Evolutionary conservation across 1,284 basidiomycete genomes (phyloP), one percentile per base, ranked within the genome.

Genomic region (Pseudozyma sp.): DNA sequence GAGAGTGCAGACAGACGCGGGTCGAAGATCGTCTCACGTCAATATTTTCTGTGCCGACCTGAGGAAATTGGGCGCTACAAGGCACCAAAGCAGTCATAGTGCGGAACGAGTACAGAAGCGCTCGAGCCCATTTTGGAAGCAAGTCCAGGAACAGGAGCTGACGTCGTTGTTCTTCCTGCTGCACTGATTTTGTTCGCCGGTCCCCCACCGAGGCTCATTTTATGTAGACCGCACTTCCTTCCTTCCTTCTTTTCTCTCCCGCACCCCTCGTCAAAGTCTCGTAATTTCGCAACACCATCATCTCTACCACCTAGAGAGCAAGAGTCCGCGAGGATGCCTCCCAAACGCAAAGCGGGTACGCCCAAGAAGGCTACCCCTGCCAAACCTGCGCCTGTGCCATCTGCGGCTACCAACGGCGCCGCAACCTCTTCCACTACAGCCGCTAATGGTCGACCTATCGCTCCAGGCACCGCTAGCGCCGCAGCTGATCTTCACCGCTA

Each of bases 361-460:
- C 71, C 71, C 50, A 71, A 69, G 59, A 76, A 71, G 61, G 48
- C 53, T 14, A 34, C 59, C 16, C 45, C 66, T 6, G 44, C 63
- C 3, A 39, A 58, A 25, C 14, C 59, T 11, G 31, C 59, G 48
- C 6, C 59, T 19, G 9, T 48, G n/a, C 19, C 63, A n/a, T 52
- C 50, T 13, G 18, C 55, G 11, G 34, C 58, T 21, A 16, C 49
- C 53, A 67, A 54, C 50, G 62, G 52, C 44, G 38, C n/a, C 25
- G 52, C 52, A n/a, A 40, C 51, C 18, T 16, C 49, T 18, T 35
- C 54, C 2, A 44, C 65, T 19, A 60, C 55, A 19, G 42, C 42
- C 14, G 35, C 49, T 45, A 70, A 70, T 31, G 68, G 54, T 11
- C 49, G 10, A 25, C 52, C 63, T 13, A 45, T 66, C n/a, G 50